phyloP scores from a whole-genome alignment of 192 early-diverging fungal species.

The Linderina pennispora region DNA sequence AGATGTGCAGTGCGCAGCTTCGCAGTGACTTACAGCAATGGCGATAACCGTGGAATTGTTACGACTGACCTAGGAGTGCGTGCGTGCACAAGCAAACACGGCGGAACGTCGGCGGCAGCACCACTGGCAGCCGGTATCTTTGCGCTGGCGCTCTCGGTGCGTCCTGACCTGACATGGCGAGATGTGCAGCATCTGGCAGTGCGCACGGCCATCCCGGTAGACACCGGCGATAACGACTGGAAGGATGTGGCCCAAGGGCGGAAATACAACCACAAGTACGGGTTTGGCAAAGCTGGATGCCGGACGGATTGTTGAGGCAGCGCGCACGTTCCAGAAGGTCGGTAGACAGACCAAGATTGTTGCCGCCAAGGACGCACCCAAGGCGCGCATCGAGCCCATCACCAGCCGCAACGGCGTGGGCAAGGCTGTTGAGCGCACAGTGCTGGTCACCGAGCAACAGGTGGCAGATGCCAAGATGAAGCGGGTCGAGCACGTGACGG shows the following conservation, averaged over 20 bases:
- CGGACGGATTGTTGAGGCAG: constrained; percentile 70
- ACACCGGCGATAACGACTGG: constrained; percentile 71
- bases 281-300: constrained; percentile 91
- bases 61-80: constrained; percentile 80
- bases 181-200: constrained; percentile 88
- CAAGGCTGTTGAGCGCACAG: constrained; percentile 19
- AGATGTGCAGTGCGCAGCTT: constrained; percentile 85
- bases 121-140: constrained; percentile 88
- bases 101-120: constrained; percentile 94
- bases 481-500: constrained; percentile 81
- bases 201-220: constrained; percentile 68
- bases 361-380: constrained; percentile 29
- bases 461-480: constrained; percentile 46
- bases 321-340: constrained; percentile 61
- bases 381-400: constrained; percentile 50
- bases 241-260: constrained; percentile 57
- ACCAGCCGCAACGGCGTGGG: constrained; percentile 24
- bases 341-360: constrained; percentile 57
- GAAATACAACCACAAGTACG: constrained; percentile 86
- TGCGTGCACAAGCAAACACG: constrained; percentile 71
- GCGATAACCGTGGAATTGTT: constrained; percentile 70
- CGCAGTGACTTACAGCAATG: constrained; percentile 82
- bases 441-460: constrained; percentile 46
- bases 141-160: constrained; percentile 73
- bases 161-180: constrained; percentile 94